These are phyloP conservation scores for Clonostachys sp. DNA, from an alignment of 2,329 filamentous ascomycete genomes.

Conservation along the genomic window DNA sequence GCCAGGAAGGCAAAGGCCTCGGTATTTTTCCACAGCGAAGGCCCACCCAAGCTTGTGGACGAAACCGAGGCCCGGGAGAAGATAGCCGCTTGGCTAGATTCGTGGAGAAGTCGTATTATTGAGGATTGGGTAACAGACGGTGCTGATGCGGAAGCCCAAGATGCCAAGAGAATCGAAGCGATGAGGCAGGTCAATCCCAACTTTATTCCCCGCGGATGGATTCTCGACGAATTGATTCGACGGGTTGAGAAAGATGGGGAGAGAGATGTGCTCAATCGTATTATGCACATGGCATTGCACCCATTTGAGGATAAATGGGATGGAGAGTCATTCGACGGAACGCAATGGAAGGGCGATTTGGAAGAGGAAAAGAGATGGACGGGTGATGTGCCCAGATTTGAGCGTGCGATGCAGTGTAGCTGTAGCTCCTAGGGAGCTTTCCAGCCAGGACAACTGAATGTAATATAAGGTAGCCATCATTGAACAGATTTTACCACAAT, in stretches of 20 bases:
- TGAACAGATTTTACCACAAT: neutral
- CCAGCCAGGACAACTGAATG: no score
- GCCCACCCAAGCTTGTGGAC: conserved; percentile 49
- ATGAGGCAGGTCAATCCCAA: conserved; percentile 93
- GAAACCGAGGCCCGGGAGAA: conserved; percentile 62
- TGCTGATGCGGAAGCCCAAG: conserved; percentile 31
- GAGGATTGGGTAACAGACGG: conserved; percentile 68
- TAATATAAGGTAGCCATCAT: neutral
- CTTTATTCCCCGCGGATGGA: conserved; percentile 87
- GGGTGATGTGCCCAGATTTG: conserved; percentile 74
- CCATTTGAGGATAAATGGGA: conserved; percentile 82
- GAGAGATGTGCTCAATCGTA: conserved; percentile 67
- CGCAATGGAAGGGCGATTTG: conserved; percentile 51
- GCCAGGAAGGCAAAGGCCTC: conserved; percentile 58
- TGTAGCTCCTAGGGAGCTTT: conserved; percentile 68
- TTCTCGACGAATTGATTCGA: conserved; percentile 88
- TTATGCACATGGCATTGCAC: conserved; percentile 78
- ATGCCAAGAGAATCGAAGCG: conserved; percentile 58
- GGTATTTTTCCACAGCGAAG: conserved; percentile 77
- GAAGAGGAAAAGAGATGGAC: conserved; percentile 80
- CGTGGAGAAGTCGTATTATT: conserved; percentile 66
- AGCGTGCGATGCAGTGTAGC: conserved; percentile 86
- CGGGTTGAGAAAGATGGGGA: conserved; percentile 83
- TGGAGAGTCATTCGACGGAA: conserved; percentile 38
- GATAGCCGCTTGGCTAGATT: conserved; percentile 75